Conservation (phyloP, 495 filamentous ascomycete genomes). For the Penicillium parvum region DNA sequence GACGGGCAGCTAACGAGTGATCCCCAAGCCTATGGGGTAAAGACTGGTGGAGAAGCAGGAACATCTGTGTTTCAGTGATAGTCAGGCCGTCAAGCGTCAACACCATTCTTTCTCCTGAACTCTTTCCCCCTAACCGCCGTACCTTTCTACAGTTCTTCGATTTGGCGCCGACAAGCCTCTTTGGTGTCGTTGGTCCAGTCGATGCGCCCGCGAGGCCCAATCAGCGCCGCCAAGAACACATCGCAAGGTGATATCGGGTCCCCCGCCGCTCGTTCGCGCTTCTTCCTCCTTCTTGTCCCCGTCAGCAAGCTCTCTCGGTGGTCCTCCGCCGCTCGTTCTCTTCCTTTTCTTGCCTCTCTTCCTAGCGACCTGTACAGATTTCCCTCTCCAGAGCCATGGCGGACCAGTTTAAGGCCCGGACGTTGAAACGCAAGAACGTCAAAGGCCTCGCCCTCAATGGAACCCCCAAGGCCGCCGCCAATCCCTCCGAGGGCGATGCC, state of each 20-base stretch:
- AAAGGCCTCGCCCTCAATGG: conserved; percentile 86
- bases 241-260: conserved; percentile 32
- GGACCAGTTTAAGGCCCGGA: conserved; percentile 79
- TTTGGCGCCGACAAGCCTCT: conserved; percentile 21
- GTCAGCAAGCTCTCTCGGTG: conserved; percentile 14
- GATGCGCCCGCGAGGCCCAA: conserved; percentile 29
- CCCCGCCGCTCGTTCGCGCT: conserved; percentile 30
- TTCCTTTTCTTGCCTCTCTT: conserved; percentile 5
- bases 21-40: conserved; percentile 12
- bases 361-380: conserved; percentile 2
- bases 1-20: no score
- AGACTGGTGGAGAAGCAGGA: conserved; percentile 19
- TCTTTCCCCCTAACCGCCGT: neutral
- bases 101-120: neutral
- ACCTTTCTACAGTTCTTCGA: neutral
- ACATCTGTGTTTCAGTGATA: conserved; percentile 23
- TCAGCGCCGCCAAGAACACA: conserved; percentile 29
- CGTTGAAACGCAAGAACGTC: conserved; percentile 96
- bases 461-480: conserved; percentile 54
- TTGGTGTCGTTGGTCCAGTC: conserved; percentile 22
- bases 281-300: conserved; percentile 12
- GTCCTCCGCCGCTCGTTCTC: conserved; percentile 4
- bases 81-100: conserved; percentile 4
- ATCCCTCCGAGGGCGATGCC: conserved; percentile 54
- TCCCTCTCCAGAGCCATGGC: conserved; percentile 54